Evolutionary conservation across 306 rosid species (phyloP).

Genomic region (Malus asiatica): DNA sequence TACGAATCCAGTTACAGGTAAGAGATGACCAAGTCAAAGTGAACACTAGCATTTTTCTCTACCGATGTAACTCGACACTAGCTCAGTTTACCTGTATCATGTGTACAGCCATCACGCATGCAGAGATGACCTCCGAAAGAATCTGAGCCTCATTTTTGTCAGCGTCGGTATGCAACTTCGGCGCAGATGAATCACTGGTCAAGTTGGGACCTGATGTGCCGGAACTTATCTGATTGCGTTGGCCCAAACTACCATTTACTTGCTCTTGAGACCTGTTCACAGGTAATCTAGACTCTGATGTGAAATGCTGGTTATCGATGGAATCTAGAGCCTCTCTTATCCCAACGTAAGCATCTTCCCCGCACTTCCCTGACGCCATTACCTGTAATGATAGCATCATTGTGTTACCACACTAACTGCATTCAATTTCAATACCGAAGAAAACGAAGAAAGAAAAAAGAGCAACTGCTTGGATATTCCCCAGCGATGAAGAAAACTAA

Average conservation of each 20-base stretch:
- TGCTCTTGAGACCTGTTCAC: conserved; percentile 46
- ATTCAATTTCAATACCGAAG: background rate
- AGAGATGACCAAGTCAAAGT: background rate
- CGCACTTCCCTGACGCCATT: conserved; percentile 59
- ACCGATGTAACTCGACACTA: background rate
- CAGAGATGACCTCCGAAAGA: conserved; percentile 74
- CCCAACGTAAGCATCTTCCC: conserved; percentile 61
- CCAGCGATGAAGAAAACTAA: background rate
- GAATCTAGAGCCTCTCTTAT: conserved; percentile 69
- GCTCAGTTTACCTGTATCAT: conserved; percentile 72
- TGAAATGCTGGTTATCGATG: conserved; percentile 39
- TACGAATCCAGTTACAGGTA: background rate
- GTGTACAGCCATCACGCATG: conserved; percentile 72
- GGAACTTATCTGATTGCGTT: conserved; percentile 26
- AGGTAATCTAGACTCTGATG: conserved; percentile 34
- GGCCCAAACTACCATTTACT: conserved; percentile 40
- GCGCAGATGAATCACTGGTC: conserved; percentile 35
- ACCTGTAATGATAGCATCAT: conserved; percentile 46
- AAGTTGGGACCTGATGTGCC: conserved; percentile 31
- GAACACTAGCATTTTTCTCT: background rate
- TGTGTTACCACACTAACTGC: background rate
- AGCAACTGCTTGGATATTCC: background rate
- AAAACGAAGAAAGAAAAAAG: background rate
- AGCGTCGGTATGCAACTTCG: conserved; percentile 26
- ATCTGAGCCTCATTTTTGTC: conserved; percentile 50